A percentile compares a stretch with the other conserved stretches of the same genome.
Conservation (phyloP, 805 yeast species). For the Helenozyma baotianmanensis region DNA sequence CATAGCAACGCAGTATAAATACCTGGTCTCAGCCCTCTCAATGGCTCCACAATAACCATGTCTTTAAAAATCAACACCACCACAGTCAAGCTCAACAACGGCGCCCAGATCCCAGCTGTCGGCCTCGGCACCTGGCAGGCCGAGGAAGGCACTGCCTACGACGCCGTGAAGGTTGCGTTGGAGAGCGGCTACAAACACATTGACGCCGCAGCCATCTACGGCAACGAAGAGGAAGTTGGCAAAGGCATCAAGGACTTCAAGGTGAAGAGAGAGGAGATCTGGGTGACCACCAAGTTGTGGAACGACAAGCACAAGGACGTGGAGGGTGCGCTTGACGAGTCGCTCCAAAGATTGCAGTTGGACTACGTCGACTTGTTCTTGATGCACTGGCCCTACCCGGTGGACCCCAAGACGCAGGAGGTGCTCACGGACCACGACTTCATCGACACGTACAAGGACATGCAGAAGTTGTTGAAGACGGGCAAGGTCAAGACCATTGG, state of each 20-base stretch:
- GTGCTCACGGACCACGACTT: slow-evolving; percentile 15
- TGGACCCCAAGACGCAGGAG: slow-evolving; percentile 8
- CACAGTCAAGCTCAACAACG: slow-evolving; percentile 10
- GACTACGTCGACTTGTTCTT: slow-evolving; percentile 70
- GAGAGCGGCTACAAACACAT: slow-evolving; percentile 25
- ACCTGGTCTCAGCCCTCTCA: no score
- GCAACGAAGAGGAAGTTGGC: slow-evolving; percentile 15
- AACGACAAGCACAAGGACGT: slow-evolving; percentile 52
- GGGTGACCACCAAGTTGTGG: slow-evolving; percentile 71
- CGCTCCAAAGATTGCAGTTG: slow-evolving; percentile 53
- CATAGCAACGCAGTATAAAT: no score
- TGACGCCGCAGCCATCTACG: slow-evolving; percentile 14
- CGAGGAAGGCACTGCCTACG: slow-evolving; percentile 45
- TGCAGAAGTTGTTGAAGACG: slow-evolving; percentile 26
- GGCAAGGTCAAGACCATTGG: slow-evolving; percentile 16
- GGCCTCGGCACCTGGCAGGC: slow-evolving; percentile 54
- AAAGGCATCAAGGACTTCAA: slow-evolving; percentile 11
- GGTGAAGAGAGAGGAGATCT: slow-evolving; percentile 55
- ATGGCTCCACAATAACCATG: no score
- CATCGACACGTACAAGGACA: slow-evolving; percentile 30
- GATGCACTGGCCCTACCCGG: slow-evolving; percentile 43
- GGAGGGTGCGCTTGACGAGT: slow-evolving; percentile 50
- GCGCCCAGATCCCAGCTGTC: slow-evolving; percentile 12
- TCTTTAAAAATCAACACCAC: slow-evolving; percentile 8
- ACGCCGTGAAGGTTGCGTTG: slow-evolving; percentile 57